Evolutionary conservation across 2,329 filamentous ascomycete species (phyloP).

Genomic region (Nannizziopsis barbatae): DNA sequence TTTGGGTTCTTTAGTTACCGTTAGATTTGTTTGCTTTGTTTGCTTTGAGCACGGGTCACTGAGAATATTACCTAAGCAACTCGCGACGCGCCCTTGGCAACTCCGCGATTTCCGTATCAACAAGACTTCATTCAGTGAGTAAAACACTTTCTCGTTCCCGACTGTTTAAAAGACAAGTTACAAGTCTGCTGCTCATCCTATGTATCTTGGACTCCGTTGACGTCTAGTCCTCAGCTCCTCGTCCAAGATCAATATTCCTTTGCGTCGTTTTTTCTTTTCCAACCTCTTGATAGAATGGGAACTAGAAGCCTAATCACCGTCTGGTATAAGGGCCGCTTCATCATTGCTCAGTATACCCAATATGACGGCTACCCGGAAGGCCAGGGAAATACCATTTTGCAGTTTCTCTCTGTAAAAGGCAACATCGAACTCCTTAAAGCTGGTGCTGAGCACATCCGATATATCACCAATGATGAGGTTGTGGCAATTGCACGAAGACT

Average conservation of each 20-base stretch:
- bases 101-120: no score
- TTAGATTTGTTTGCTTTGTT: no score
- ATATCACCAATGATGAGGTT: conserved; percentile 8
- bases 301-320: conserved; percentile 19
- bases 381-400: conserved; percentile 18
- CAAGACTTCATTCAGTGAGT: no score
- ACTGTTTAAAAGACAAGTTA: no score
- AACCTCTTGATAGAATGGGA: conserved; percentile 13
- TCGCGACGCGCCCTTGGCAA: no score
- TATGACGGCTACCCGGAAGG: conserved; percentile 22
- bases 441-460: conserved; percentile 16
- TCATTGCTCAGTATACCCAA: conserved; percentile 23
- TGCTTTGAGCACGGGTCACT: no score
- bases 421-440: conserved; percentile 20
- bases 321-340: conserved; percentile 18
- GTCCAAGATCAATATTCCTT: not conserved
- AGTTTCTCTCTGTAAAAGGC: conserved; percentile 17
- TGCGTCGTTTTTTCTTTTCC: not conserved
- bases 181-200: no score
- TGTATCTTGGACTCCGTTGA: no score
- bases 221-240: no score
- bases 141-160: no score
- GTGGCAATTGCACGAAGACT: conserved; percentile 8
- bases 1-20: no score
- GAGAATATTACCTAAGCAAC: no score